phyloP scores from a whole-genome alignment of 2,329 filamentous ascomycete genomes.

The Berkeleyomyces basicola region DNA sequence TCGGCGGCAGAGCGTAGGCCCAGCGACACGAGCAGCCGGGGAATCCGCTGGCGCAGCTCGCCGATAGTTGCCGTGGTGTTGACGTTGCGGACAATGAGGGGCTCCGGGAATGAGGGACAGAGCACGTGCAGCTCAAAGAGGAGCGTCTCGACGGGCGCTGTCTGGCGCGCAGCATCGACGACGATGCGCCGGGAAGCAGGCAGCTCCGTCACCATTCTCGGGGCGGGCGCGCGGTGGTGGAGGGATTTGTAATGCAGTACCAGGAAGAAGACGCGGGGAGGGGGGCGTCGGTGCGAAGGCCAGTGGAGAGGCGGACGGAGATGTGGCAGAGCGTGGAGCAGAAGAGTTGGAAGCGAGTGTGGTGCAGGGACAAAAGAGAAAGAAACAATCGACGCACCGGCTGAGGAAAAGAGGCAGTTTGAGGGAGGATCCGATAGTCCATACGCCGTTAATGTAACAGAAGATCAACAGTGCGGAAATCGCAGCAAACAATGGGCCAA shows the following conservation, averaged over 20 bases:
- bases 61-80: constrained; percentile 35
- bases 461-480: neutral
- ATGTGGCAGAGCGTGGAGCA: neutral
- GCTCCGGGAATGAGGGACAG: constrained; percentile 38
- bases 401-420: neutral
- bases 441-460: neutral
- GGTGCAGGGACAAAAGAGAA: neutral
- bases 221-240: neutral
- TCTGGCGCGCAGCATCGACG: constrained; percentile 14
- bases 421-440: neutral
- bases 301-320: neutral
- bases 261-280: neutral
- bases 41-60: constrained; percentile 42
- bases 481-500: neutral
- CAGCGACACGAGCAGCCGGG: constrained; percentile 30
- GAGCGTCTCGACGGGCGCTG: constrained; percentile 20
- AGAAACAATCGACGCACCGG: neutral
- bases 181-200: constrained; percentile 17
- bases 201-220: constrained; percentile 4
- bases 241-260: constrained; percentile 1
- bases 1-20: constrained; percentile 22
- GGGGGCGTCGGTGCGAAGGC: neutral
- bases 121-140: constrained; percentile 40
- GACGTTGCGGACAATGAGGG: constrained; percentile 32
- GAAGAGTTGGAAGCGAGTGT: neutral